These are phyloP conservation scores for Colletotrichum costaricense DNA, from an alignment of 2,329 filamentous ascomycete genomes.

Conservation along the genomic window DNA sequence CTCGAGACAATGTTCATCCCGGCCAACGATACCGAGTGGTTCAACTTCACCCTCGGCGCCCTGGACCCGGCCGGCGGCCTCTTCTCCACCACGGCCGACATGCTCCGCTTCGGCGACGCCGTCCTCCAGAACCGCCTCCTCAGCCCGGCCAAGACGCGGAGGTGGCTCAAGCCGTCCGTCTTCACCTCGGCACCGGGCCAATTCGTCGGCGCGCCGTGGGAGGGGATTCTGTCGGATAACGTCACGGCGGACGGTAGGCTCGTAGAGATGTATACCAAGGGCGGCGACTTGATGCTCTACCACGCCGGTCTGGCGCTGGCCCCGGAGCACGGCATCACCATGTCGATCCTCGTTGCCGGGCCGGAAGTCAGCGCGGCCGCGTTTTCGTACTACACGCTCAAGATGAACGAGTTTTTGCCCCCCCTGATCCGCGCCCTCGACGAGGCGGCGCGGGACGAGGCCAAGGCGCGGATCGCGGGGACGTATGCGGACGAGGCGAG, in stretches of 20 bases:
- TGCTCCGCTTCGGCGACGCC: constrained; percentile 53
- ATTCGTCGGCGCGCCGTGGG: constrained; percentile 58
- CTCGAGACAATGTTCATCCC: constrained; percentile 49
- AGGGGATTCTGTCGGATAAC: constrained; percentile 54
- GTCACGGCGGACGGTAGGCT: constrained; percentile 51
- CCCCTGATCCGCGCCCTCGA: constrained; percentile 55
- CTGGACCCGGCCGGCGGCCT: constrained; percentile 51
- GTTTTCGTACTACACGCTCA: constrained; percentile 28
- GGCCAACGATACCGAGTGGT: constrained; percentile 43
- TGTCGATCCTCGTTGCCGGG: constrained; percentile 52
- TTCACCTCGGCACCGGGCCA: constrained; percentile 50
- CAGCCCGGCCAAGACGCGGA: constrained; percentile 49
- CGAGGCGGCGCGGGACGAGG: constrained; percentile 51
- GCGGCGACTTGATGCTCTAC: constrained; percentile 55
- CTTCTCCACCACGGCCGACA: constrained; percentile 54
- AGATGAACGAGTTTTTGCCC: constrained; percentile 41
- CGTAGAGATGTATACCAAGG: constrained; percentile 60
- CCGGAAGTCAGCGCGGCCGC: constrained; percentile 30
- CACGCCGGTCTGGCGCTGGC: constrained; percentile 53
- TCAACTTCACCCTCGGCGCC: constrained; percentile 47
- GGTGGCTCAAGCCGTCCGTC: constrained; percentile 57
- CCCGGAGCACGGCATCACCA: constrained; percentile 57
- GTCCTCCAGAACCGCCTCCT: constrained; percentile 57
- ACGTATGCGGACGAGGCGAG: constrained; percentile 50
- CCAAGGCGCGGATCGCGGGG: constrained; percentile 45